Conservation (phyloP, 805 yeast genomes). For the Lachancea dasiensis region DNA sequence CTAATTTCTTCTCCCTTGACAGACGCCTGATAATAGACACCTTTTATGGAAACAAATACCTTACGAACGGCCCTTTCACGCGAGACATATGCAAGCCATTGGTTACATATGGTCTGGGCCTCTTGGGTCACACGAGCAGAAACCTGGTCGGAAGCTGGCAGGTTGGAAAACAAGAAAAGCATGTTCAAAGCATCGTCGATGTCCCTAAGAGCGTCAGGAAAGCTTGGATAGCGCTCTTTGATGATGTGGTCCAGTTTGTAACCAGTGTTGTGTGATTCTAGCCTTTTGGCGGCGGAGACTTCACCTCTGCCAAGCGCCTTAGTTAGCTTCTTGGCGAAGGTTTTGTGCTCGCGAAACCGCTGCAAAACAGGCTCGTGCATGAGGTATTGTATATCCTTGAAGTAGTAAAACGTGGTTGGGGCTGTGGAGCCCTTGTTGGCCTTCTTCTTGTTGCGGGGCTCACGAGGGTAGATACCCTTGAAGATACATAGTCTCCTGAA, state of each 20-base stretch:
- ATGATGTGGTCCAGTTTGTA: constrained; percentile 86
- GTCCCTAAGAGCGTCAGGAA: constrained; percentile 86
- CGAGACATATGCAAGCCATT: constrained; percentile 93
- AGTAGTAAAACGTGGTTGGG: constrained; percentile 88
- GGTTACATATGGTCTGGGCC: constrained; percentile 81
- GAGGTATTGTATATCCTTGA: constrained; percentile 90
- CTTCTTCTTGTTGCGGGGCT: constrained; percentile 90
- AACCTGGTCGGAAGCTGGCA: constrained; percentile 89
- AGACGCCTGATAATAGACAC: constrained; percentile 89
- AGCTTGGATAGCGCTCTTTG: constrained; percentile 93
- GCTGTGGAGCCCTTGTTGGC: constrained; percentile 98
- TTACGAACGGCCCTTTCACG: constrained; percentile 75
- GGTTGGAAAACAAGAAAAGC: constrained; percentile 87
- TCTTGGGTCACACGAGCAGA: constrained; percentile 77
- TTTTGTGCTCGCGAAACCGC: constrained; percentile 92
- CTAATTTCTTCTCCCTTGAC: constrained; percentile 87
- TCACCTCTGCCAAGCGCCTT: constrained; percentile 91
- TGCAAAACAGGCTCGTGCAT: constrained; percentile 90
- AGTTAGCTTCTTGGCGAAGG: constrained; percentile 85
- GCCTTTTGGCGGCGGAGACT: constrained; percentile 75
- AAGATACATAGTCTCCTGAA: constrained; percentile 95
- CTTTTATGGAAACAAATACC: constrained; percentile 94
- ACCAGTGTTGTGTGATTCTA: constrained; percentile 62
- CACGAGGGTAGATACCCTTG: constrained; percentile 97
- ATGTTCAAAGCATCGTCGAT: constrained; percentile 92